phyloP scores from a whole-genome alignment of 2,329 filamentous ascomycete genomes.

The Torrubiellomyces zombiae region DNA sequence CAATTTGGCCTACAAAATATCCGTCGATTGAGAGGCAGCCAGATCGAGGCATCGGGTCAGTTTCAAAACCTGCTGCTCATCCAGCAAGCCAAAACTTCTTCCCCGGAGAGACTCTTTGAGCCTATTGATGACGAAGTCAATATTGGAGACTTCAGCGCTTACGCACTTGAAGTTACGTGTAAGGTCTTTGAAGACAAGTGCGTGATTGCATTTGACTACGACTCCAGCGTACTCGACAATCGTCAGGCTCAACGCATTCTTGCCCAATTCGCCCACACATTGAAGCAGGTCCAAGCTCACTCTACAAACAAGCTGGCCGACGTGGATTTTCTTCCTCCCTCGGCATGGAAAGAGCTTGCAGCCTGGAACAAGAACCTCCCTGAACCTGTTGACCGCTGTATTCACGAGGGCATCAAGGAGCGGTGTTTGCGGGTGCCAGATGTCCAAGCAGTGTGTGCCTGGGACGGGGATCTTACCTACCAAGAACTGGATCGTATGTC shows the following conservation, averaged over 20 bases:
- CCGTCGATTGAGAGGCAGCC: slow-evolving; percentile 31
- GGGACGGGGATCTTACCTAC: slow-evolving; percentile 11
- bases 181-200: neutral
- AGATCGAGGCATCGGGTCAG: slow-evolving; percentile 34
- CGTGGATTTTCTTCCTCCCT: neutral
- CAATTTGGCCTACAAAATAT: slow-evolving; percentile 41
- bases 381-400: slow-evolving; percentile 2
- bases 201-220: slow-evolving; percentile 1
- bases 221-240: neutral
- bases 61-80: slow-evolving; percentile 19
- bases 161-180: slow-evolving; percentile 3
- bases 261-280: slow-evolving; percentile 1
- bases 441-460: slow-evolving; percentile 7
- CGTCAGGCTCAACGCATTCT: slow-evolving; percentile 2
- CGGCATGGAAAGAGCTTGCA: slow-evolving; percentile 1
- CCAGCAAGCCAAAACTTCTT: slow-evolving; percentile 1
- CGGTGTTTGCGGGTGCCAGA: slow-evolving; percentile 3
- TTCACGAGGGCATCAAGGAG: slow-evolving; percentile 9
- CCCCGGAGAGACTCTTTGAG: neutral
- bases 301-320: neutral
- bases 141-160: slow-evolving; percentile 2
- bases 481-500: slow-evolving; percentile 4
- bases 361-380: slow-evolving; percentile 7
- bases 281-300: slow-evolving; percentile 1
- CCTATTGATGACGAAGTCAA: slow-evolving; percentile 1